Evolutionary conservation across 1,139 yeast species (phyloP).

Genomic region (Yamadazyma diddensiae): DNA sequence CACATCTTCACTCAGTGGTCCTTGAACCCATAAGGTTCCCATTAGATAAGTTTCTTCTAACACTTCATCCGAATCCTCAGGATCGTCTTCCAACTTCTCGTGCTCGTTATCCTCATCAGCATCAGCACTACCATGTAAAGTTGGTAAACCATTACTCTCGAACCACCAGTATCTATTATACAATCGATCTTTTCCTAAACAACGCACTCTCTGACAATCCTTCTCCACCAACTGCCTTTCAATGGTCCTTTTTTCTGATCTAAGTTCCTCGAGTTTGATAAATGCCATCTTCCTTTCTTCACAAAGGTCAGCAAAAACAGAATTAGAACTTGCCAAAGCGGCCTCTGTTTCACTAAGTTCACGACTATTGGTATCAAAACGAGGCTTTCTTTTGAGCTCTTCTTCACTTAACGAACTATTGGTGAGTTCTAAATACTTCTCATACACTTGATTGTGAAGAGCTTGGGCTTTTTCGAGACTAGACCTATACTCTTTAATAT

Average conservation of each 20-base stretch:
- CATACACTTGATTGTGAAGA: constrained; percentile 38
- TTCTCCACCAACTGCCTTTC: constrained; percentile 60
- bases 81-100: constrained; percentile 31
- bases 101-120: constrained; percentile 38
- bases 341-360: constrained; percentile 54
- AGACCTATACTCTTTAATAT: constrained; percentile 57
- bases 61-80: constrained; percentile 38
- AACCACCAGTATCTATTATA: constrained; percentile 96
- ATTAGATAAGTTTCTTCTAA: constrained; percentile 65
- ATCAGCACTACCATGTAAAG: constrained; percentile 41
- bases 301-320: constrained; percentile 46
- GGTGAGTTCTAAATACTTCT: constrained; percentile 16
- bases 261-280: constrained; percentile 40
- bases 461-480: constrained; percentile 50
- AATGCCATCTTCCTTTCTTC: constrained; percentile 40
- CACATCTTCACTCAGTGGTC: constrained; percentile 72
- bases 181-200: constrained; percentile 79
- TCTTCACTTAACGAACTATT: constrained; percentile 16
- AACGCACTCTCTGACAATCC: constrained; percentile 75
- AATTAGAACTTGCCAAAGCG: constrained; percentile 42
- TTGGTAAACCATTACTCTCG: constrained; percentile 79
- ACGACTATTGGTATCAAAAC: constrained; percentile 27
- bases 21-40: constrained; percentile 94
- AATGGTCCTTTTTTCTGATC: constrained; percentile 44
- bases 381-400: constrained; percentile 19